Conservation (phyloP, 768 basidiomycete genomes). For the Ramaria sp. region DNA sequence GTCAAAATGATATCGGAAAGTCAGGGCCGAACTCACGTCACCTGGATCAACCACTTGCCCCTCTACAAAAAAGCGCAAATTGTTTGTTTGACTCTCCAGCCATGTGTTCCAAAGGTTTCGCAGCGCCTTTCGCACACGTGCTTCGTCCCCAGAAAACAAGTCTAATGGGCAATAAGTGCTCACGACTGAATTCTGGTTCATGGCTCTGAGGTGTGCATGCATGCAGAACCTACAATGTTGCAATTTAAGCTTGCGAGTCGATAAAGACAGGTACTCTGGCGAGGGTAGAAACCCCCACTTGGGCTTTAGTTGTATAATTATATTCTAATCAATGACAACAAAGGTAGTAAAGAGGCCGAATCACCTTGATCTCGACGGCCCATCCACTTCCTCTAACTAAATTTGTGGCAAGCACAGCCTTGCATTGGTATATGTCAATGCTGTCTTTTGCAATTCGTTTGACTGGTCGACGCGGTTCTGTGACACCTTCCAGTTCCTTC, state of each 20-base stretch:
- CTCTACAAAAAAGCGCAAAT: conserved; percentile 65
- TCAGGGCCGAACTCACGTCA: conserved; percentile 32
- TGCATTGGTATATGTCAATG: conserved; percentile 43
- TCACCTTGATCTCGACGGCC: conserved; percentile 87
- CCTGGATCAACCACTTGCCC: conserved; percentile 50
- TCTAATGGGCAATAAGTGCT: conserved; percentile 81
- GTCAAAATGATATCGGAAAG: neutral
- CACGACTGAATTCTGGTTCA: conserved; percentile 23
- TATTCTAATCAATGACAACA: neutral
- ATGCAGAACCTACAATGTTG: conserved; percentile 84
- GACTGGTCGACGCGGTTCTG: conserved; percentile 42
- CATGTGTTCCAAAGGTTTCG: conserved; percentile 62
- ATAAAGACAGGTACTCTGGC: conserved; percentile 43
- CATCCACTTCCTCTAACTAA: conserved; percentile 55
- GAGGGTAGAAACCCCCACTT: conserved; percentile 94
- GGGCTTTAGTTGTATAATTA: conserved; percentile 40
- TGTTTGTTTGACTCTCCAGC: conserved; percentile 58
- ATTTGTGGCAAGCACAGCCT: conserved; percentile 71
- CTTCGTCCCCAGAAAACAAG: conserved; percentile 62
- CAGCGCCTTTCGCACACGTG: conserved; percentile 58
- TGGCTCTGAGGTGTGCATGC: conserved; percentile 52
- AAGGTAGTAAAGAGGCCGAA: conserved; percentile 9
- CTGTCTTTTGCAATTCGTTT: conserved; percentile 39
- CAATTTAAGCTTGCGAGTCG: conserved; percentile 49
- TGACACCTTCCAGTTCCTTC: conserved; percentile 32